A percentile compares a stretch with the other conserved stretches of the same genome.
phyloP scores from a whole-genome alignment of 1,284 basidiomycete genomes.

The Calocybe gambosa region DNA sequence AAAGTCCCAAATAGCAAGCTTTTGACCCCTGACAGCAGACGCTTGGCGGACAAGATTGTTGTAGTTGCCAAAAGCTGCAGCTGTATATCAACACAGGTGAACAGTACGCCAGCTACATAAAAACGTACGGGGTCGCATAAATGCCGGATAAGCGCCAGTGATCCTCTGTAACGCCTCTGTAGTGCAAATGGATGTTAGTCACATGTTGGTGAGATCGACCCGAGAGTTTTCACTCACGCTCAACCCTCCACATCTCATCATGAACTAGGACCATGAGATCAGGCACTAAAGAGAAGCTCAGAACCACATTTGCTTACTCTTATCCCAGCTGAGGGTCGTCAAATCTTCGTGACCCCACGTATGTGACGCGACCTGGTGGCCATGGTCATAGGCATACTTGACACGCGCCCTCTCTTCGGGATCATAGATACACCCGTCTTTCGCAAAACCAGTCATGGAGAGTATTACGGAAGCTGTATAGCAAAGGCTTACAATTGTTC shows the following conservation, averaged over 20 bases:
- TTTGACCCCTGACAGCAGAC: conserved; percentile 21
- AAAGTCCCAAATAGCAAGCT: conserved; percentile 24
- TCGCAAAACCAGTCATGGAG: neutral
- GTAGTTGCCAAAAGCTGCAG: conserved; percentile 25
- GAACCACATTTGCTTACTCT: conserved; percentile 21
- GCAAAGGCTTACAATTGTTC: conserved; percentile 24
- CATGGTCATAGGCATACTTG: conserved; percentile 31
- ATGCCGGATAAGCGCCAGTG: conserved; percentile 25
- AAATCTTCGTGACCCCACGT: conserved; percentile 36
- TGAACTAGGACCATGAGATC: conserved; percentile 13
- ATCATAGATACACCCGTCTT: conserved; percentile 33
- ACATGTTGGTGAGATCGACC: neutral
- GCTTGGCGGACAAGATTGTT: conserved; percentile 24
- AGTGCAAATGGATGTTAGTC: neutral
- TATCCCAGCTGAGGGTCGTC: conserved; percentile 27
- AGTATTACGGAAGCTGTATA: neutral
- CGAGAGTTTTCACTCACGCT: conserved; percentile 17
- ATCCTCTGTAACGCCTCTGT: conserved; percentile 26
- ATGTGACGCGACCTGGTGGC: conserved; percentile 38
- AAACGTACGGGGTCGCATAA: conserved; percentile 28
- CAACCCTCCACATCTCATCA: conserved; percentile 21
- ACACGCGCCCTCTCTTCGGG: conserved; percentile 27
- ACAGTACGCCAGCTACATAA: conserved; percentile 7
- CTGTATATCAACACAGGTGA: conserved; percentile 26
- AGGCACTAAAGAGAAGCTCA: neutral